These are phyloP conservation scores for Septoria linicola DNA, from an alignment of 2,329 filamentous ascomycete genomes.

Conservation along the genomic window DNA sequence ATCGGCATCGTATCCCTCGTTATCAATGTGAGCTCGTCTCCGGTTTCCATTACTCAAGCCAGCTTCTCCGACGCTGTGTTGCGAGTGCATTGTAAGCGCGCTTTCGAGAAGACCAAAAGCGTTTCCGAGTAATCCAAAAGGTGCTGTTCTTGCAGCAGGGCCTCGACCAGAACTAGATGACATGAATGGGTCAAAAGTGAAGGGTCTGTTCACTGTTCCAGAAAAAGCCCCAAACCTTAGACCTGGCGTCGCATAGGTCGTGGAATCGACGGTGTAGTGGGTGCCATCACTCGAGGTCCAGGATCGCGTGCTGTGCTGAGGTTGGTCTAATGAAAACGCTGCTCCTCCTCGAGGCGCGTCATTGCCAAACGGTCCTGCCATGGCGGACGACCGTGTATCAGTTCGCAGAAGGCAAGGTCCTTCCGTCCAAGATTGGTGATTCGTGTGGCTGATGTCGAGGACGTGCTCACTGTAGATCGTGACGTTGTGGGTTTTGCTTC, in stretches of 20 bases:
- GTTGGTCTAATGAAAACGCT: slow-evolving; percentile 18
- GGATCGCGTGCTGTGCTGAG: slow-evolving; percentile 23
- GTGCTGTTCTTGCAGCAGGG: slow-evolving; percentile 3
- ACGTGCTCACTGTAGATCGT: slow-evolving; percentile 1
- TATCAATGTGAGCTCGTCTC: slow-evolving; percentile 13
- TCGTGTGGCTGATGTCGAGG: no score
- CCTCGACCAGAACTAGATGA: slow-evolving; percentile 8
- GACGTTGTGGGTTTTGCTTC: slow-evolving; percentile 12
- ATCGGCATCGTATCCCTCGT: slow-evolving; percentile 25
- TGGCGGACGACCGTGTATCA: slow-evolving; percentile 1
- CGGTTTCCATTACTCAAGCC: slow-evolving; percentile 12
- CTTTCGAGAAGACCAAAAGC: slow-evolving; percentile 32
- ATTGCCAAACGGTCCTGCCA: slow-evolving; percentile 15
- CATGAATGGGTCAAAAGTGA: slow-evolving; percentile 20
- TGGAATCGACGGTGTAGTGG: slow-evolving; percentile 32
- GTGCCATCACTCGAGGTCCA: slow-evolving; percentile 33
- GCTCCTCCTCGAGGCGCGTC: slow-evolving; percentile 16
- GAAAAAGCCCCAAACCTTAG: slow-evolving; percentile 31
- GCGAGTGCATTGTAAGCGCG: slow-evolving; percentile 24
- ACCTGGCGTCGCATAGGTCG: slow-evolving; percentile 29
- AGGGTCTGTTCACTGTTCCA: slow-evolving; percentile 21
- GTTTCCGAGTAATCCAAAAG: slow-evolving; percentile 29
- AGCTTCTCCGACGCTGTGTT: slow-evolving; percentile 13
- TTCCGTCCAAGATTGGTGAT: slow-evolving; percentile 11
- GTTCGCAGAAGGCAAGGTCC: slow-evolving; percentile 2